These are phyloP conservation scores for Mucor velutinosus DNA, from an alignment of 371 early-diverging fungal genomes.

Conservation along the genomic window DNA sequence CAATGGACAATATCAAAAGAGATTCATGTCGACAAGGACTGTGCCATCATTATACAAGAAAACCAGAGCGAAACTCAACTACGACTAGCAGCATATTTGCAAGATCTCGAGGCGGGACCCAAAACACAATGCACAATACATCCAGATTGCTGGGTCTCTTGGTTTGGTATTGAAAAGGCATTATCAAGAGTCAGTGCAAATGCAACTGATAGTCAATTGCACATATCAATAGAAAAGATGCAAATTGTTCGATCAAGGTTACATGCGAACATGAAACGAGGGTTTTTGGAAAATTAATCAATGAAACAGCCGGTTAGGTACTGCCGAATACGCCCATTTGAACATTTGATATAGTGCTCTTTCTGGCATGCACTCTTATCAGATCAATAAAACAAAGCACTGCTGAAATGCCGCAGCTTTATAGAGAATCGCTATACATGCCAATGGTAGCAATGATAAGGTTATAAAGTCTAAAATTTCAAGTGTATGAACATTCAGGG, in stretches of 20 bases:
- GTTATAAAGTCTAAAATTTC: too few relatives aligned
- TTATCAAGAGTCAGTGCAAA: neutral
- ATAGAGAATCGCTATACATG: too few relatives aligned
- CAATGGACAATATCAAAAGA: slow-evolving; percentile 5
- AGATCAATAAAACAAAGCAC: too few relatives aligned
- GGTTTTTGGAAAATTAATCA: neutral
- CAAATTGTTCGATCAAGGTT: slow-evolving; percentile 11
- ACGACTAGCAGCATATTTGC: neutral
- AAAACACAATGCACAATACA: neutral
- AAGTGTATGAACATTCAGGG: too few relatives aligned
- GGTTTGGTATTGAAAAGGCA: slow-evolving; percentile 14
- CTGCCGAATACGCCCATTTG: too few relatives aligned
- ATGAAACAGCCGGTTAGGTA: neutral
- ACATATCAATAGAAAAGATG: neutral
- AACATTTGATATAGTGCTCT: too few relatives aligned
- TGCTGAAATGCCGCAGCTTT: too few relatives aligned
- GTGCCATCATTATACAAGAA: slow-evolving; percentile 12
- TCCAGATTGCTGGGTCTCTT: neutral
- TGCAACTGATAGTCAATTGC: neutral
- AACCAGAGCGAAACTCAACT: neutral
- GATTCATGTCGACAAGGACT: slow-evolving; percentile 7
- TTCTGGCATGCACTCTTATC: neutral
- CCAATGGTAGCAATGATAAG: too few relatives aligned
- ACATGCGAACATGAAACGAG: slow-evolving; percentile 17
- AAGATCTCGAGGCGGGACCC: neutral